Evolutionary conservation across 192 early-diverging fungal species (phyloP).

Genomic region (Gonapodya prolifera): DNA sequence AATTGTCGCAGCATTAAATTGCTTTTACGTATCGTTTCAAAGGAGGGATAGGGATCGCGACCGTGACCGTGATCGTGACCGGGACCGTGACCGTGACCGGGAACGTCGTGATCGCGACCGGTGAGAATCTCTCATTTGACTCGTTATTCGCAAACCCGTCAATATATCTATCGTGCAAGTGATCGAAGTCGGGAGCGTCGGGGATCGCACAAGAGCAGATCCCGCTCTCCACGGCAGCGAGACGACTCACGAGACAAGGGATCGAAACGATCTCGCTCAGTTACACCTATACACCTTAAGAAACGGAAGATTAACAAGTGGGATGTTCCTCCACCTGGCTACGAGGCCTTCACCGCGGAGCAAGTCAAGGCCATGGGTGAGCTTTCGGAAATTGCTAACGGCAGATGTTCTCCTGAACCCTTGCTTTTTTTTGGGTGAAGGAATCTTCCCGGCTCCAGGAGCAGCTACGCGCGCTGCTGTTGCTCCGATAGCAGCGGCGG

Average conservation of each 20-base stretch:
- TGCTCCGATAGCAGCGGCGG: not conserved
- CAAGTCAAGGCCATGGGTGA: conserved; percentile 81
- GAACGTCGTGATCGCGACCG: too few species aligned
- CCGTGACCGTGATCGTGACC: conserved; percentile 19
- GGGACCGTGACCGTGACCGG: conserved; percentile 14
- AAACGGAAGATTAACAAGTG: conserved; percentile 72
- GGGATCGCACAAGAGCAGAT: conserved; percentile 30
- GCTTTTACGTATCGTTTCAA: conserved; percentile 20
- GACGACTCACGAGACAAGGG: conserved; percentile 20
- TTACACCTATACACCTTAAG: conserved; percentile 67
- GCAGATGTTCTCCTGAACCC: conserved; percentile 17
- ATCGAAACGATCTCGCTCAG: conserved; percentile 16
- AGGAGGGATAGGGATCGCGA: conserved; percentile 29
- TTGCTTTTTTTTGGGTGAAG: conserved; percentile 22
- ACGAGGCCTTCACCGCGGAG: conserved; percentile 66
- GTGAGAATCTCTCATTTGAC: not conserved
- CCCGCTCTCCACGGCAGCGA: conserved; percentile 20
- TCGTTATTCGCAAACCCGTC: not conserved
- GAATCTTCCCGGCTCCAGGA: conserved; percentile 65
- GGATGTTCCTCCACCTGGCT: conserved; percentile 85
- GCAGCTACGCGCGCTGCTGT: conserved; percentile 19
- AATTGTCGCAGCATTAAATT: too few species aligned
- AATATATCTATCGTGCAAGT: not conserved
- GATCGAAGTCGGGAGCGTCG: conserved; percentile 24
- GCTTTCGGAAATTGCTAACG: conserved; percentile 4